phyloP scores from a whole-genome alignment of 2,329 filamentous ascomycete genomes.

The Epichloe festucae region DNA sequence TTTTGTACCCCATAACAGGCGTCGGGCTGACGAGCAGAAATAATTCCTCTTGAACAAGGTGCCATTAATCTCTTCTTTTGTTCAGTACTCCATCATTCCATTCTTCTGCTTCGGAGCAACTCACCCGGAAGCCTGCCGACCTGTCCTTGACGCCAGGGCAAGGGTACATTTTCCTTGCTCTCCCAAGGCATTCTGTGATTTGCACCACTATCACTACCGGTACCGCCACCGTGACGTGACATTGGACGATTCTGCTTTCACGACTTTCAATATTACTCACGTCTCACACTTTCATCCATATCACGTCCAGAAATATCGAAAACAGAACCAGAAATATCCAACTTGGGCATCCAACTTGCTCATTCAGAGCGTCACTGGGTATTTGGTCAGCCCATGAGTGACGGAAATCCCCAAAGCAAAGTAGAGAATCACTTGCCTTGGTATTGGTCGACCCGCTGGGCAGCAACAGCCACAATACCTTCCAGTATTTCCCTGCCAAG shows the following conservation, averaged over 20 bases:
- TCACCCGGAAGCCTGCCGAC: background rate
- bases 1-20: background rate
- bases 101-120: background rate
- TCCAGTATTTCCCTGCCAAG: background rate
- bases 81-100: background rate
- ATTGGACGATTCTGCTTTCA: background rate
- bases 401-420: slow-evolving; percentile 2
- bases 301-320: too few species aligned
- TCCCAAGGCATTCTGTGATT: background rate
- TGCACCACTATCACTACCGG: background rate
- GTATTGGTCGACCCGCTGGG: background rate
- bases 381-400: background rate
- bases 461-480: background rate
- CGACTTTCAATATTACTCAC: background rate
- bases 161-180: background rate
- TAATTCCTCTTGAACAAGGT: background rate
- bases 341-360: background rate
- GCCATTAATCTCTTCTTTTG: background rate
- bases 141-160: background rate
- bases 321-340: background rate
- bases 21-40: background rate
- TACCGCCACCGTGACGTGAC: background rate
- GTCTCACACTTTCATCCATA: background rate
- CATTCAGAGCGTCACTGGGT: background rate
- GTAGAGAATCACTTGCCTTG: background rate